These are phyloP conservation scores for Rhodosporidiobolus sp. DNA, from an alignment of 768 basidiomycete genomes.

Conservation along the genomic window DNA sequence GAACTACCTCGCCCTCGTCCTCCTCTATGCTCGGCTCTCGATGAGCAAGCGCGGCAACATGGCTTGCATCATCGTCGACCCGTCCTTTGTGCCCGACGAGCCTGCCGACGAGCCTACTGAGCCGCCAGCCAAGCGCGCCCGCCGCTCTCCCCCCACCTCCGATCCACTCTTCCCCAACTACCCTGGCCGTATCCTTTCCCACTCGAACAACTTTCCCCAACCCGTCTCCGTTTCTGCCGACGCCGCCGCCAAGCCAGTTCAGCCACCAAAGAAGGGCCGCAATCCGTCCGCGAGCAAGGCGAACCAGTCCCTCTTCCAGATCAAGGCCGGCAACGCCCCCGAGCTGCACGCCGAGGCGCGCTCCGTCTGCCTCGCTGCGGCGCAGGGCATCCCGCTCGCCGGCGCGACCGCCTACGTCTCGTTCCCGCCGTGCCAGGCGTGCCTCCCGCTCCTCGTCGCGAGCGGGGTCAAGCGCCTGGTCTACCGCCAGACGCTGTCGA, in stretches of 20 bases:
- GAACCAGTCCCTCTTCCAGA: conserved; percentile 11
- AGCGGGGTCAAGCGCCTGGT: conserved; percentile 16
- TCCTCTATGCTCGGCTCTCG: conserved; percentile 27
- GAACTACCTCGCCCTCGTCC: conserved; percentile 28
- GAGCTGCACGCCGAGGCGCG: conserved; percentile 38
- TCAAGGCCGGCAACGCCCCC: conserved; percentile 11
- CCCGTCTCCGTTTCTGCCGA: conserved; percentile 4
- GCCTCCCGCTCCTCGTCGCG: conserved; percentile 30
- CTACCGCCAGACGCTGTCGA: conserved; percentile 10
- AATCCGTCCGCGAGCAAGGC: conserved; percentile 1
- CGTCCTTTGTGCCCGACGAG: background rate
- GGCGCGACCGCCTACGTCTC: conserved; percentile 35
- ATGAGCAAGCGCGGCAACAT: conserved; percentile 37
- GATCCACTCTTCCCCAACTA: background rate
- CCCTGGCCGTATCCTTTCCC: conserved; percentile 26
- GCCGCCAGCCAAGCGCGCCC: conserved; percentile 4
- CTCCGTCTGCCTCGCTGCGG: conserved; percentile 28
- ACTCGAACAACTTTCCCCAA: conserved; percentile 33
- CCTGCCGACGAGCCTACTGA: background rate
- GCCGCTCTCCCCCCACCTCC: background rate
- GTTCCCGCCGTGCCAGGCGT: conserved; percentile 30
- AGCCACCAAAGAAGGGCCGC: background rate
- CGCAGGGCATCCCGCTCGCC: background rate
- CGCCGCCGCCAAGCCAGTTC: background rate
- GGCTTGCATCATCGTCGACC: conserved; percentile 36